Conservation (phyloP, 164 flowering plant genomes). For the grape (Vitis vinifera) region DNA sequence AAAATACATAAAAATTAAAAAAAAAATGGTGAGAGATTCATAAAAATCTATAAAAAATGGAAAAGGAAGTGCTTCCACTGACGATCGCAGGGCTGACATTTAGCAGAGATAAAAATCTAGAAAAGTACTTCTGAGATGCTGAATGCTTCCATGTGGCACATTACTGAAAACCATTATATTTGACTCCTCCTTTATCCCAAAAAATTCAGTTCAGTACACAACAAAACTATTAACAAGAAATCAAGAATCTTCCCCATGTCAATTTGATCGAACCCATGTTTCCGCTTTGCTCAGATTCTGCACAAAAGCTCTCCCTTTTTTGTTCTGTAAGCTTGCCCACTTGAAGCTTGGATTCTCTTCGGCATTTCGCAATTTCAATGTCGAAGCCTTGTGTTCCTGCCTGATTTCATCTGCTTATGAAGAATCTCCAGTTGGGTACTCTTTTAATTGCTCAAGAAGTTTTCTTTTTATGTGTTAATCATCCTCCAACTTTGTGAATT, state of each 20-base stretch:
- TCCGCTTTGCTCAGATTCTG: constrained; percentile 15
- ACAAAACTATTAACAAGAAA: not conserved
- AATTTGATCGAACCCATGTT: not conserved
- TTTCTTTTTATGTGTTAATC: not conserved
- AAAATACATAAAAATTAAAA: no score
- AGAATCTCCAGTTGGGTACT: constrained; percentile 28
- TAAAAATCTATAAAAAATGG: no score
- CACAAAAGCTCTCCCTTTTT: constrained; percentile 1
- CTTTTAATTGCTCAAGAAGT: constrained; percentile 16
- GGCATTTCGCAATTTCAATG: not conserved
- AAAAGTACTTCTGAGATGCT: no score
- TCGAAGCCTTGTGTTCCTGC: constrained; percentile 22
- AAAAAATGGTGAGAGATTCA: no score
- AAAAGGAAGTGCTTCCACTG: no score
- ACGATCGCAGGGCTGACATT: no score
- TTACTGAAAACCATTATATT: no score
- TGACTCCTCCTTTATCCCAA: not conserved
- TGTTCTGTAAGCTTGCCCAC: constrained; percentile 5
- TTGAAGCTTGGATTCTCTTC: constrained; percentile 20
- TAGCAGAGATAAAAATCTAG: no score
- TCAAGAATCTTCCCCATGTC: not conserved
- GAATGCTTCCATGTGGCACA: no score
- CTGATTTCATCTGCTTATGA: constrained; percentile 9
- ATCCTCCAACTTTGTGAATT: not conserved
- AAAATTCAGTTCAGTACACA: not conserved